These are phyloP conservation scores for Citrus hindsii DNA, from an alignment of 345 rosid species.

Conservation along the genomic window DNA sequence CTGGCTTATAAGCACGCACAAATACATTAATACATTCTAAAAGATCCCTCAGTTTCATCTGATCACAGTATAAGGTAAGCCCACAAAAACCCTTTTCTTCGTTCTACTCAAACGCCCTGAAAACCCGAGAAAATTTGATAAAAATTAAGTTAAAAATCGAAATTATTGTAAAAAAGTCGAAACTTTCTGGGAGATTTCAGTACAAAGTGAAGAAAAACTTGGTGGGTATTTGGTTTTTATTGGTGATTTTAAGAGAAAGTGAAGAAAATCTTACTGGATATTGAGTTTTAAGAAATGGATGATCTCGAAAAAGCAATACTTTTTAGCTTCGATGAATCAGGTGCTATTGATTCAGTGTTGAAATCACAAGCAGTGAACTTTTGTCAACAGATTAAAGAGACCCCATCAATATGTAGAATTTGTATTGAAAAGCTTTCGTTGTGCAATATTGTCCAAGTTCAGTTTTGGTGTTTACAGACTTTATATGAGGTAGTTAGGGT, in stretches of 20 bases:
- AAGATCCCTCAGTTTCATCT: slow-evolving; percentile 14
- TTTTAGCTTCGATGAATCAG: slow-evolving; percentile 72
- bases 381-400: slow-evolving; percentile 62
- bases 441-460: slow-evolving; percentile 65
- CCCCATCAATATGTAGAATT: slow-evolving; percentile 44
- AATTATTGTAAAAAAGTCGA: neutral
- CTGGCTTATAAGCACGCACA: neutral
- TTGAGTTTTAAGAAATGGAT: slow-evolving; percentile 52
- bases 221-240: neutral
- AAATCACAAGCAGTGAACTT: slow-evolving; percentile 55
- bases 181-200: neutral
- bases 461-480: slow-evolving; percentile 96
- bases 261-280: slow-evolving; percentile 11
- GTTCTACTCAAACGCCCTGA: neutral
- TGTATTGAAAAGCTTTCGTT: slow-evolving; percentile 72
- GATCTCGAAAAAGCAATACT: slow-evolving; percentile 83
- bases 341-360: slow-evolving; percentile 48
- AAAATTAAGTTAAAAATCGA: neutral
- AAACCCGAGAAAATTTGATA: neutral
- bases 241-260: neutral
- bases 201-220: neutral
- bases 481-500: slow-evolving; percentile 63
- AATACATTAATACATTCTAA: neutral
- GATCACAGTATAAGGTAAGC: slow-evolving; percentile 21
- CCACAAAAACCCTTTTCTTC: neutral